Percentiles rank a stretch among this genome's conserved stretches.
phyloP scores from a whole-genome alignment of 2,329 filamentous ascomycete species.

The Cladosporium phlei region DNA sequence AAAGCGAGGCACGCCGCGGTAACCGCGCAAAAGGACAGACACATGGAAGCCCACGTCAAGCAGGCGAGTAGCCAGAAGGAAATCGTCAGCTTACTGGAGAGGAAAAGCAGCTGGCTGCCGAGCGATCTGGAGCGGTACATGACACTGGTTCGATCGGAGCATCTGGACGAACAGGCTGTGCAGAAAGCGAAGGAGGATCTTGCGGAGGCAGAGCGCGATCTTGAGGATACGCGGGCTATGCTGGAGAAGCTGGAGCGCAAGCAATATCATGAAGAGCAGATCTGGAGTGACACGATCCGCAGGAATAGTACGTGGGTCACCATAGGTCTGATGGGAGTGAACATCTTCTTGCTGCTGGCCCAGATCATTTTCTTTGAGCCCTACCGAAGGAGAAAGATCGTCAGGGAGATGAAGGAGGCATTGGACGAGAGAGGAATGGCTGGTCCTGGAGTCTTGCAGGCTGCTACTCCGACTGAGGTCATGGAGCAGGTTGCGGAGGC shows the following conservation, averaged over 20 bases:
- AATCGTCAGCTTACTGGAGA: slow-evolving; percentile 86
- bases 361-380: slow-evolving; percentile 75
- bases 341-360: slow-evolving; percentile 80
- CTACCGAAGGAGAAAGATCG: slow-evolving; percentile 76
- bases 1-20: slow-evolving; percentile 61
- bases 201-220: slow-evolving; percentile 68
- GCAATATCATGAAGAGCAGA: slow-evolving; percentile 97
- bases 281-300: slow-evolving; percentile 96
- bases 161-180: slow-evolving; percentile 85
- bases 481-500: slow-evolving; percentile 24
- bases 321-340: slow-evolving; percentile 96
- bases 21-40: slow-evolving; percentile 65
- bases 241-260: slow-evolving; percentile 80
- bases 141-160: slow-evolving; percentile 82
- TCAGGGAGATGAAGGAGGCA: slow-evolving; percentile 67
- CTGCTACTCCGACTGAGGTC: slow-evolving; percentile 13
- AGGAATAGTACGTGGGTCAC: slow-evolving; percentile 98
- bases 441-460: slow-evolving; percentile 8
- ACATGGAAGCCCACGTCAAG: slow-evolving; percentile 77
- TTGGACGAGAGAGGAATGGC: slow-evolving; percentile 62
- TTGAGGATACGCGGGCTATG: slow-evolving; percentile 70
- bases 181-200: slow-evolving; percentile 65
- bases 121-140: slow-evolving; percentile 92
- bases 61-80: slow-evolving; percentile 90
- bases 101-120: slow-evolving; percentile 88